Evolutionary conservation across 352 stramenopile species (phyloP).

Genomic region (Phytophthora europaea): DNA sequence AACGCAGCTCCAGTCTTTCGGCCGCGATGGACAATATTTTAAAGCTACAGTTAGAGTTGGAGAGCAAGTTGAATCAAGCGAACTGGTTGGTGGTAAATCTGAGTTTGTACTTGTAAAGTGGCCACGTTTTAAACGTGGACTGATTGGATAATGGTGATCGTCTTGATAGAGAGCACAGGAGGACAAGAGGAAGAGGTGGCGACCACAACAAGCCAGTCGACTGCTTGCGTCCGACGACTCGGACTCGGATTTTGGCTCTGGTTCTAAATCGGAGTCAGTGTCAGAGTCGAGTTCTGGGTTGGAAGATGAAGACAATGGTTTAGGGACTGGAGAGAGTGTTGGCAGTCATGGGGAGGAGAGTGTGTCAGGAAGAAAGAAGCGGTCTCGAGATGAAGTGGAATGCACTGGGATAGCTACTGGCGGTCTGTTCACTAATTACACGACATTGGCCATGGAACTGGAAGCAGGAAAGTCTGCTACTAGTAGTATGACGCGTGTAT

Average conservation of each 20-base stretch:
- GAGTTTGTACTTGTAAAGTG: neutral
- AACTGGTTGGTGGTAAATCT: neutral
- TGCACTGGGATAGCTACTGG: neutral
- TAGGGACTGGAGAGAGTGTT: no score
- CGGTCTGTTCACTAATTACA: neutral
- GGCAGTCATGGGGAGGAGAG: neutral
- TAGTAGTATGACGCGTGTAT: neutral
- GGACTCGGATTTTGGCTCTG: neutral
- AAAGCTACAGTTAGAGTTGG: slow-evolving; percentile 7
- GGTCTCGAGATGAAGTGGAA: neutral
- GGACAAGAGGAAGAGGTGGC: neutral
- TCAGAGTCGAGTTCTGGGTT: neutral
- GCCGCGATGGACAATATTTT: neutral
- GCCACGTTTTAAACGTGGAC: no score
- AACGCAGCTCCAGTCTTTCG: slow-evolving; percentile 8
- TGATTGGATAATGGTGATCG: neutral
- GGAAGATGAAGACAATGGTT: neutral
- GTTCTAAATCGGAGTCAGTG: neutral
- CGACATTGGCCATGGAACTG: neutral
- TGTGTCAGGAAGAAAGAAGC: neutral
- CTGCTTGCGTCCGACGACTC: neutral
- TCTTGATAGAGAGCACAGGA: neutral
- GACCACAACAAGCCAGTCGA: neutral
- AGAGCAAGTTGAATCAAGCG: neutral
- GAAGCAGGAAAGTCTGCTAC: neutral